Percentiles rank a stretch among this genome's conserved stretches.
phyloP scores from a whole-genome alignment of 169 alveolate genomes.

The Cryptosporidium ryanae region DNA sequence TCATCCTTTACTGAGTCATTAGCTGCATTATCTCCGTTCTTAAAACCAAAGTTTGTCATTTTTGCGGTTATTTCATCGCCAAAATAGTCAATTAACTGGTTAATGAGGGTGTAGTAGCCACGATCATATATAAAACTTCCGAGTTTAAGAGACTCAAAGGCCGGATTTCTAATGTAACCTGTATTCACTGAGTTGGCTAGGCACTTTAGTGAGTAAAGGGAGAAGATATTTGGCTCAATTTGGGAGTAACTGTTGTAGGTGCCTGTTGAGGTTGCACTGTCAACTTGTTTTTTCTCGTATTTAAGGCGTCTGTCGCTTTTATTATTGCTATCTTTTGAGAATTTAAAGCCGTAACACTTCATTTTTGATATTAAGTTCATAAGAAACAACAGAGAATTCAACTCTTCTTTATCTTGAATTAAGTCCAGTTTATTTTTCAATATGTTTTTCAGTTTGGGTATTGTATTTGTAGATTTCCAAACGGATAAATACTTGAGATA shows the following conservation, averaged over 20 bases:
- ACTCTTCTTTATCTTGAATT: constrained; percentile 2
- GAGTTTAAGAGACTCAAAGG: background rate
- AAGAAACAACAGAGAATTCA: constrained; percentile 13
- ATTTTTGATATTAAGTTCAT: constrained; percentile 24
- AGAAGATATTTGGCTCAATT: constrained; percentile 14
- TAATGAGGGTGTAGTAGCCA: constrained; percentile 42
- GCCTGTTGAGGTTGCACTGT: background rate
- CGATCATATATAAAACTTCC: background rate
- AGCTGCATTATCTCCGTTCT: background rate
- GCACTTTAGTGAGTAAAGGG: constrained; percentile 31
- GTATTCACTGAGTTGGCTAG: constrained; percentile 9
- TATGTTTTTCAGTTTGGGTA: constrained; percentile 18
- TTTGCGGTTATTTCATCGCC: constrained; percentile 8
- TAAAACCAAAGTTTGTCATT: background rate
- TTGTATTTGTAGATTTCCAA: constrained; percentile 34
- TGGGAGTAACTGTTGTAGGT: background rate
- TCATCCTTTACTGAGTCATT: too few species aligned
- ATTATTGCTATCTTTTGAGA: background rate
- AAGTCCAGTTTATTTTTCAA: background rate
- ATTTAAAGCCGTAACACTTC: constrained; percentile 37
- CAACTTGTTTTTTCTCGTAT: too few species aligned
- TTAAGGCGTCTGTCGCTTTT: background rate
- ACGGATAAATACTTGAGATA: background rate
- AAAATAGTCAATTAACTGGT: constrained; percentile 36
- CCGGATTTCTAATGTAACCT: constrained; percentile 28